Conservation (phyloP, 23 red algal genomes). For the Gracilaria gracilis region DNA sequence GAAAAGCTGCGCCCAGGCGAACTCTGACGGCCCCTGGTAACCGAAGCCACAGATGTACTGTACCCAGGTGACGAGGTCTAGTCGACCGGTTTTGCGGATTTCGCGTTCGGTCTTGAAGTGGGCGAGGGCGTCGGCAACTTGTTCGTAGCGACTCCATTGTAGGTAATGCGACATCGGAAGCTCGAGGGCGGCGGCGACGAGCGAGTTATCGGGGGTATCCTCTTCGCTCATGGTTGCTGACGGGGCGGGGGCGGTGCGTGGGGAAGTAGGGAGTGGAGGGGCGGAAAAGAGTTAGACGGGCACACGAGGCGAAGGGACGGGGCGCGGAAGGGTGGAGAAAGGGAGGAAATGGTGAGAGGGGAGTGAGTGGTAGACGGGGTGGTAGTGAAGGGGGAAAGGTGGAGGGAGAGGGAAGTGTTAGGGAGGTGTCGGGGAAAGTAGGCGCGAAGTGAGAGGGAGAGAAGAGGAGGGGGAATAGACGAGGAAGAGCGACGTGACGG, state of each 20-base stretch:
- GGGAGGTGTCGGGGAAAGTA: background rate
- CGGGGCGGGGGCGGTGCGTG: background rate
- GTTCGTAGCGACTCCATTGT: constrained; percentile 28
- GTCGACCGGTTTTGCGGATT: constrained; percentile 54
- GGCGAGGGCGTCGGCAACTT: constrained; percentile 58
- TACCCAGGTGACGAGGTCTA: constrained; percentile 72
- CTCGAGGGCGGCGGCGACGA: constrained; percentile 62
- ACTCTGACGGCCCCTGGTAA: constrained; percentile 47
- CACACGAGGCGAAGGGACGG: background rate
- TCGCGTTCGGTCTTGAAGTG: constrained; percentile 60
- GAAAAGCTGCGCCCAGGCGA: constrained; percentile 51
- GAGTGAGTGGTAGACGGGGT: background rate
- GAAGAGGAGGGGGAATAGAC: background rate
- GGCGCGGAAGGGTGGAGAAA: background rate
- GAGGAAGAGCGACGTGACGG: constrained; percentile 17
- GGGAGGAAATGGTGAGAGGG: background rate
- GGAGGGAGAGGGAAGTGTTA: background rate
- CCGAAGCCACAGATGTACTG: constrained; percentile 69
- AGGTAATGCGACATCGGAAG: constrained; percentile 43
- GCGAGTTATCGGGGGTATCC: constrained; percentile 46
- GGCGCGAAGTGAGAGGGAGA: background rate
- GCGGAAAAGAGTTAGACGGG: background rate
- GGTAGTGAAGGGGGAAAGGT: background rate
- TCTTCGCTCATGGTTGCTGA: constrained; percentile 45
- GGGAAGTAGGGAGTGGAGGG: background rate